Evolutionary conservation across 2,329 filamentous ascomycete genomes (phyloP), one percentile per base, ranked within the genome.

Genomic region (Fusarium tuaranense): DNA sequence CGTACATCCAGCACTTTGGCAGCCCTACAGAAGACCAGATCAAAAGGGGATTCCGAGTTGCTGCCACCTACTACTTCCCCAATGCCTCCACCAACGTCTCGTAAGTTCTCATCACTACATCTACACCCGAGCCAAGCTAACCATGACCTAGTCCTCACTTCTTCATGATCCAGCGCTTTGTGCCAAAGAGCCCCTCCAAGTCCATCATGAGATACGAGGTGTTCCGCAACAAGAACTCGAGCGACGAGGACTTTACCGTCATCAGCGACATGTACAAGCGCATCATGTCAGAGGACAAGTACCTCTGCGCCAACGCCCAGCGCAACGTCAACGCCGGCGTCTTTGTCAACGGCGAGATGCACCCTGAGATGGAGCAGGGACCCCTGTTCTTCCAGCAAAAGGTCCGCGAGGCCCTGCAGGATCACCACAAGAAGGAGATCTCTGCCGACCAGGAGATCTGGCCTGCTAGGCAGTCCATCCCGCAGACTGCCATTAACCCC

Each of bases 231-330:
- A 90, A 89, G 79, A 82, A 88, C 78, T 87, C 89, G 5, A 85
- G 84, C n/a, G 87, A 91, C 18, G 87, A 87, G 30, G 87, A 91
- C 68, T 92, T 92, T 78, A 81, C 85, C 16, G 81, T 84, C 63
- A 89, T 92, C 80, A 87, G 86, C 79, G 81, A 88, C 55, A 88
- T 92, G 76, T 92, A 92, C 84, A 90, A 89, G 81, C 87, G 88
- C 44, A 87, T 92, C 80, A 89, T 92, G 88, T 85, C 86, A 2
- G 91, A 92, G 80, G 91, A 92, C 83, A 92, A 92, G 78, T 84
- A 87, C 10, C 87, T 92, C 30, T 92, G 90, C 82, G 83, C 86
- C 74, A 86, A 85, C 14, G 87, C 89, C 2, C 90, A 92, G 78
- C 86, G 84, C 79, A 92, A 92, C 79, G 84, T 92, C 75, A 88